Evolutionary conservation across 2,329 filamentous ascomycete species (phyloP).

Genomic region (Calonectria leucothoes): DNA sequence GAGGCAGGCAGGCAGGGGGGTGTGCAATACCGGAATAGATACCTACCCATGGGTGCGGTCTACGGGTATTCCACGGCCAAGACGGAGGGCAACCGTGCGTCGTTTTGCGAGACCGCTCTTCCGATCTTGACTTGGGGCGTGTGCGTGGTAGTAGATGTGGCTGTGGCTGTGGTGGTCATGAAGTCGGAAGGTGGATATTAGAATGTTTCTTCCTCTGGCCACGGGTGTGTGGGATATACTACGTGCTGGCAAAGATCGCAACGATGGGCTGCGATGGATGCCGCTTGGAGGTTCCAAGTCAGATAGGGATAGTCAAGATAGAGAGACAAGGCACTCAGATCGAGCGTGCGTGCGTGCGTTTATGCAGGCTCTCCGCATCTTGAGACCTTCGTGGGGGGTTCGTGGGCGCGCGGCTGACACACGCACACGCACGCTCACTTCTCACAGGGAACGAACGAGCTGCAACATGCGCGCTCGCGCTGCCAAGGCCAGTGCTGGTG

Average conservation of each 20-base stretch:
- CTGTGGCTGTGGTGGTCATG: neutral
- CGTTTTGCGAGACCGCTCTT: constrained; percentile 8
- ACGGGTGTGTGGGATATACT: neutral
- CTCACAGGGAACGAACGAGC: neutral
- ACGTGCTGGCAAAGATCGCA: neutral
- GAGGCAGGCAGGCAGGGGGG: too few relatives aligned
- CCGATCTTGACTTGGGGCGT: neutral
- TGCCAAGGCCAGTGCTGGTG: neutral
- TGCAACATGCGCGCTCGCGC: neutral
- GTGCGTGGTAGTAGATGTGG: too few relatives aligned
- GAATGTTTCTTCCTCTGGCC: neutral
- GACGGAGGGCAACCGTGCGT: constrained; percentile 4
- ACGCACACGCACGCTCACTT: too few relatives aligned
- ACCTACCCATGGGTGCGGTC: constrained; percentile 17
- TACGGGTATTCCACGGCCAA: constrained; percentile 14
- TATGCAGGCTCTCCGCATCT: constrained; percentile 5
- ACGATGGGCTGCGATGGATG: neutral
- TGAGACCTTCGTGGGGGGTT: constrained; percentile 13
- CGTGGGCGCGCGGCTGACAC: neutral
- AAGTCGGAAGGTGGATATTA: constrained; percentile 7
- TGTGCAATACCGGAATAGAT: constrained; percentile 11
- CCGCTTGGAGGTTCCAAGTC: neutral
- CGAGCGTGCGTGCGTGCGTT: neutral
- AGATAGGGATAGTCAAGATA: neutral
- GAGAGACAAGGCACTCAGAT: neutral